Percentiles rank a stretch among this genome's conserved stretches.
These are phyloP conservation scores for Scorias spongiosa DNA, from an alignment of 2,329 filamentous ascomycete genomes.

Conservation along the genomic window DNA sequence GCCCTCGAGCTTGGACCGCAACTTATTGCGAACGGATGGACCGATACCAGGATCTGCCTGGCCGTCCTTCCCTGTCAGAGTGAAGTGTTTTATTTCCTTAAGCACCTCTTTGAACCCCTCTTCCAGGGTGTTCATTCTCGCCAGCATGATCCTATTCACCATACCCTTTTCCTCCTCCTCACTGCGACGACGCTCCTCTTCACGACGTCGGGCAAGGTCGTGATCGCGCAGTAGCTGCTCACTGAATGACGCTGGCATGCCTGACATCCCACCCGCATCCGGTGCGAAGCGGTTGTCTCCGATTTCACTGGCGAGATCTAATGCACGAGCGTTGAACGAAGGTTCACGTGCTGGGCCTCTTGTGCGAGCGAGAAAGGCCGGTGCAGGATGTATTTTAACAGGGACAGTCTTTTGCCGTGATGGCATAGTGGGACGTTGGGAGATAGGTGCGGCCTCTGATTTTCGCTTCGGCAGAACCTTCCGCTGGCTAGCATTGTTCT, in stretches of 20 bases:
- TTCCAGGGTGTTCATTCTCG: slow-evolving; percentile 83
- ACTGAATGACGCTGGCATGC: slow-evolving; percentile 21
- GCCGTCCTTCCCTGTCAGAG: slow-evolving; percentile 15
- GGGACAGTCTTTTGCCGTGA: slow-evolving; percentile 15
- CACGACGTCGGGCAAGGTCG: slow-evolving; percentile 34
- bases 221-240: slow-evolving; percentile 37
- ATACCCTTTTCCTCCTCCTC: slow-evolving; percentile 50
- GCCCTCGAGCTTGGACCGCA: slow-evolving; percentile 3
- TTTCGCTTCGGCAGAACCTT: neutral
- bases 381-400: slow-evolving; percentile 2
- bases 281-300: slow-evolving; percentile 46
- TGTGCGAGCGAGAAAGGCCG: slow-evolving; percentile 14
- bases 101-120: slow-evolving; percentile 66
- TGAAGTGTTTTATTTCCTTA: slow-evolving; percentile 20
- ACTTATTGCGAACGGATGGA: neutral
- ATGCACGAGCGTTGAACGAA: slow-evolving; percentile 45
- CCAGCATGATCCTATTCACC: slow-evolving; percentile 65
- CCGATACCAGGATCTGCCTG: slow-evolving; percentile 11
- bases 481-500: neutral
- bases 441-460: neutral
- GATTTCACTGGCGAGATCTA: slow-evolving; percentile 60
- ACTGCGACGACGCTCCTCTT: slow-evolving; percentile 20
- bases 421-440: slow-evolving; percentile 1
- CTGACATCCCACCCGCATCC: slow-evolving; percentile 17
- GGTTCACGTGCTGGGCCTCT: slow-evolving; percentile 32